phyloP scores from a whole-genome alignment of 1,139 yeast genomes.

The Wickerhamomyces sp. region DNA sequence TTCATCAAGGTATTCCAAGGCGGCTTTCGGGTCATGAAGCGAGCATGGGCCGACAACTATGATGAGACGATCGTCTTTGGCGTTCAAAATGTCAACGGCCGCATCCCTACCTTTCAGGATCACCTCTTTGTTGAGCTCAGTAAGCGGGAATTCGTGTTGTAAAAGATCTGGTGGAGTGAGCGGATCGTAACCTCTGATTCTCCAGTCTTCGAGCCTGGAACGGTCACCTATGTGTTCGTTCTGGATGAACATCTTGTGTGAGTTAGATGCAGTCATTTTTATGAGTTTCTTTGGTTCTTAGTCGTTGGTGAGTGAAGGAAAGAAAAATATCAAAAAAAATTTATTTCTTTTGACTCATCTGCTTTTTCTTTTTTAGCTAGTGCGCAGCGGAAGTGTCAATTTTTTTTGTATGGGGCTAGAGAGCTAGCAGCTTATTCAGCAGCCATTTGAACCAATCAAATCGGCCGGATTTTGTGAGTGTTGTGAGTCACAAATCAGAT shows the following conservation, averaged over 20 bases:
- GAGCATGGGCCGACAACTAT: conserved; percentile 96
- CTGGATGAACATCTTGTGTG: conserved; percentile 65
- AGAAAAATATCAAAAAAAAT: no score
- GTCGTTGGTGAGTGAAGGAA: no score
- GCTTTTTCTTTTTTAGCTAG: no score
- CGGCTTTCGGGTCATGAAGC: conserved; percentile 90
- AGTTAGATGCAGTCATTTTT: conserved; percentile 7
- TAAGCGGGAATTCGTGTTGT: conserved; percentile 81
- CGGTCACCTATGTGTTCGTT: conserved; percentile 83
- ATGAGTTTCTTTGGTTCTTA: no score
- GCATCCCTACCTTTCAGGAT: conserved; percentile 75
- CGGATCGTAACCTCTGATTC: conserved; percentile 93
- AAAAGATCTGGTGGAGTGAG: conserved; percentile 90
- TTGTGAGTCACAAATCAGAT: no score
- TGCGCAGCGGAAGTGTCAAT: no score
- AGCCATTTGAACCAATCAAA: no score
- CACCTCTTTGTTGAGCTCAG: conserved; percentile 50
- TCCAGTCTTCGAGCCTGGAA: conserved; percentile 82
- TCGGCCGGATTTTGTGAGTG: no score
- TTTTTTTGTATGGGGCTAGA: no score
- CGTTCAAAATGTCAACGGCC: conserved; percentile 64
- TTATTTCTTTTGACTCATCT: no score
- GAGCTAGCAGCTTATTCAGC: no score
- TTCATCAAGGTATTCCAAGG: conserved; percentile 76
- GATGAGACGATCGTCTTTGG: conserved; percentile 73